These are phyloP conservation scores for Apophysomyces ossiformis DNA, from an alignment of 371 early-diverging fungal genomes.

Conservation along the genomic window DNA sequence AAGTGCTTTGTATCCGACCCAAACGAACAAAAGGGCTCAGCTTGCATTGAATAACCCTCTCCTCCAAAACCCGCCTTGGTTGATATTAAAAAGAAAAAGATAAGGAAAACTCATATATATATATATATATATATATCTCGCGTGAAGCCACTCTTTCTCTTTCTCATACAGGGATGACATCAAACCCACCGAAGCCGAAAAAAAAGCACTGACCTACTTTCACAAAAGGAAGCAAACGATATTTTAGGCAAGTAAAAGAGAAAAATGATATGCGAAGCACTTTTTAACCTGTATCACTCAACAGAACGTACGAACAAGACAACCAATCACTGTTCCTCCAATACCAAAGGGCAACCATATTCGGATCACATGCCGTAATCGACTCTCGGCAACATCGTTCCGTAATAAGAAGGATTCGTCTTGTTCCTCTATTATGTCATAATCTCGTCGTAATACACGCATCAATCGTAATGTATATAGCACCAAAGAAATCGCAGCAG, in stretches of 20 bases:
- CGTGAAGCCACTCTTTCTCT: not conserved
- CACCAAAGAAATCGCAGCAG: conserved; percentile 10
- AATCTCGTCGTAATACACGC: conserved; percentile 17
- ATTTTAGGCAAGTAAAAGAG: conserved; percentile 1
- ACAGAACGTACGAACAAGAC: not conserved
- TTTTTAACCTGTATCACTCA: conserved; percentile 2
- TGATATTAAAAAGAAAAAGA: not conserved
- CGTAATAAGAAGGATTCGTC: conserved; percentile 26
- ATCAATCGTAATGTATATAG: conserved; percentile 21
- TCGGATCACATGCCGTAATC: conserved; percentile 8
- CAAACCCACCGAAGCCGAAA: too few relatives aligned
- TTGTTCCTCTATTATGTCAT: conserved; percentile 4
- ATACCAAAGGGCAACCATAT: conserved; percentile 4
- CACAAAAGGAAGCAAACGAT: conserved; percentile 10
- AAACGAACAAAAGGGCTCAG: too few relatives aligned
- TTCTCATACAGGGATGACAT: too few relatives aligned
- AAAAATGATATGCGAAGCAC: conserved; percentile 6
- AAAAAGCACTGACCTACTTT: conserved; percentile 8
- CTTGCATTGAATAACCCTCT: too few relatives aligned
- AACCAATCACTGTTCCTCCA: not conserved
- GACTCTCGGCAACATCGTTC: conserved; percentile 20
- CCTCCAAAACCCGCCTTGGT: too few relatives aligned
- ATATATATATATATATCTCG: too few relatives aligned
- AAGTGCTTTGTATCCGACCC: not conserved
- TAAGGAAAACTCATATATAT: not conserved